A percentile compares a stretch with the other conserved stretches of the same genome.
Conservation (phyloP, 331 rosid species). For the Prunus yedoensis region DNA sequence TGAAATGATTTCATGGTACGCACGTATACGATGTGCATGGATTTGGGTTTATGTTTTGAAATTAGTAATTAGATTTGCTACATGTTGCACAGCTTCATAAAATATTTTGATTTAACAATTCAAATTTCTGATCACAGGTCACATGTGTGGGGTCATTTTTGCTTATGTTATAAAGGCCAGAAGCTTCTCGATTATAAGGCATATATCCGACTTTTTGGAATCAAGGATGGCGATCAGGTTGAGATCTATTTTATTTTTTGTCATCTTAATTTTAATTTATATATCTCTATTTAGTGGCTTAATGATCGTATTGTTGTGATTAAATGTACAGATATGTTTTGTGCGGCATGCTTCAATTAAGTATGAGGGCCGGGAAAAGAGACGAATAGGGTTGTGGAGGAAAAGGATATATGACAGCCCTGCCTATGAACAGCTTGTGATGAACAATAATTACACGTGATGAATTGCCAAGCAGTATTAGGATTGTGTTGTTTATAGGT, state of each 20-base stretch:
- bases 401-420: background rate
- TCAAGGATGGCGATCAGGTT: conserved; percentile 51
- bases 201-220: conserved; percentile 32
- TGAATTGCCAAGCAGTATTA: background rate
- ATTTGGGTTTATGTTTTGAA: background rate
- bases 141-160: conserved; percentile 59
- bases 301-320: background rate
- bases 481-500: background rate
- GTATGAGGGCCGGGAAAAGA: conserved; percentile 16
- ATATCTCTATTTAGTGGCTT: background rate
- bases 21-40: background rate
- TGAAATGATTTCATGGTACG: conserved; percentile 45
- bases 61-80: background rate
- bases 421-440: conserved; percentile 6
- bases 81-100: background rate
- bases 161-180: conserved; percentile 38
- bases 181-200: conserved; percentile 43
- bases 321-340: conserved; percentile 36
- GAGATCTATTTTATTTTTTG: background rate
- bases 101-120: background rate
- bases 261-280: background rate
- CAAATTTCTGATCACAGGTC: conserved; percentile 31
- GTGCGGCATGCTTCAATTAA: conserved; percentile 33
- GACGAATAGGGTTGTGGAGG: conserved; percentile 3
- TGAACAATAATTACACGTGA: background rate